Conservation (phyloP, 306 rosid genomes). For the Crotalaria pallida region DNA sequence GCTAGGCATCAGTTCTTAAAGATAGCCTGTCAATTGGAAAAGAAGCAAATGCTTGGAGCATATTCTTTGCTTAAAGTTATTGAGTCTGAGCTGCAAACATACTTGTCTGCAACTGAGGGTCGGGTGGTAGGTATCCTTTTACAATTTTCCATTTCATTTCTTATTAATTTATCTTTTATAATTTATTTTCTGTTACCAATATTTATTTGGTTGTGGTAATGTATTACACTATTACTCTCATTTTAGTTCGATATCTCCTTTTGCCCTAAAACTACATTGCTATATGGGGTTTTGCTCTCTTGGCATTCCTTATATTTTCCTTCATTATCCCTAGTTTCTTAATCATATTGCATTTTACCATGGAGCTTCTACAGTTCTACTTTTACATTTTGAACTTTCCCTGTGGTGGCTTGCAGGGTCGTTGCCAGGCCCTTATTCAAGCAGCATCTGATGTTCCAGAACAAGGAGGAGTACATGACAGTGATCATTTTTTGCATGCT, state of each 20-base stretch:
- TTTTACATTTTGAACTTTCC: slow-evolving; percentile 11
- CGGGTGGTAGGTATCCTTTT: slow-evolving; percentile 66
- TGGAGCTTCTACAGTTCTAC: not conserved
- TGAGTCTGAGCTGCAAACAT: slow-evolving; percentile 88
- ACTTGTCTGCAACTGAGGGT: slow-evolving; percentile 79
- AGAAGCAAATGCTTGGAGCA: slow-evolving; percentile 93
- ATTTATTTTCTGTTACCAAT: not conserved
- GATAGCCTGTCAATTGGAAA: slow-evolving; percentile 93
- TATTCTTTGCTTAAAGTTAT: slow-evolving; percentile 84
- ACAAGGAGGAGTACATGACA: slow-evolving; percentile 96
- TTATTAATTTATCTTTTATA: not conserved
- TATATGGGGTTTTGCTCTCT: slow-evolving; percentile 2
- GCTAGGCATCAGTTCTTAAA: slow-evolving; percentile 90
- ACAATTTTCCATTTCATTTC: too few species aligned
- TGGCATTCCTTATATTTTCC: slow-evolving; percentile 13
- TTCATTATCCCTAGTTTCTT: not conserved
- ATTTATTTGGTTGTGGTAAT: not conserved
- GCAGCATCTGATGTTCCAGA: slow-evolving; percentile 93
- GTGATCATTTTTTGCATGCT: slow-evolving; percentile 85
- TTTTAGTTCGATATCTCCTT: slow-evolving; percentile 1
- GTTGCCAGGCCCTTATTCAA: slow-evolving; percentile 85
- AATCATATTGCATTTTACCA: not conserved
- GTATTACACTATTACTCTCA: not conserved
- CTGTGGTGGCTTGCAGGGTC: slow-evolving; percentile 47
- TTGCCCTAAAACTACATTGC: not conserved